A percentile compares a stretch with the other conserved stretches of the same genome.
These are phyloP conservation scores for Afroboletus lepidellus DNA, from an alignment of 1,284 basidiomycete species.

Conservation along the genomic window DNA sequence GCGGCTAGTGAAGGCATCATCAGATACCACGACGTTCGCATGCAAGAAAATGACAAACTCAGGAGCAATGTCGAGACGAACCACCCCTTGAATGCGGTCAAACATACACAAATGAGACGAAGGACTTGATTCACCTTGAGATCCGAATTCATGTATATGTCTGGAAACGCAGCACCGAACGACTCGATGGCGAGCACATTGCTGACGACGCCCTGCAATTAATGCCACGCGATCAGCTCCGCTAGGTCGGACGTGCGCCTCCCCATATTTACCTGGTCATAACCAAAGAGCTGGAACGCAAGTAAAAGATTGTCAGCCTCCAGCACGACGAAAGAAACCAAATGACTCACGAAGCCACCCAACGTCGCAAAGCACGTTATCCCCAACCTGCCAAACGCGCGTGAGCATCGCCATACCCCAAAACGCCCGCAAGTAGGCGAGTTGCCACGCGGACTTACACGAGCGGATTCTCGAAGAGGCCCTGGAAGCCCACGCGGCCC, in stretches of 20 bases:
- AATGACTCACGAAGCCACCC: slow-evolving; percentile 32
- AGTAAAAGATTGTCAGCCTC: background rate
- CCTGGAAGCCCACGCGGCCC: slow-evolving; percentile 26
- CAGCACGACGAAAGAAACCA: background rate
- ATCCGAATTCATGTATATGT: slow-evolving; percentile 28
- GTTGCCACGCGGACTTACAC: slow-evolving; percentile 21
- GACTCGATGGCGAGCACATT: slow-evolving; percentile 36
- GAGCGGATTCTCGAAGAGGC: slow-evolving; percentile 30
- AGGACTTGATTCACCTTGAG: slow-evolving; percentile 24
- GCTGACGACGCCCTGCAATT: slow-evolving; percentile 32
- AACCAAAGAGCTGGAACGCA: slow-evolving; percentile 30
- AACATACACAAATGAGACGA: background rate
- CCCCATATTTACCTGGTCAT: slow-evolving; percentile 30
- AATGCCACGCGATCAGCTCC: slow-evolving; percentile 5
- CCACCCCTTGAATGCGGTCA: slow-evolving; percentile 30
- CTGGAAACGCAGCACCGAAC: slow-evolving; percentile 35
- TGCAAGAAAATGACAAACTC: slow-evolving; percentile 19
- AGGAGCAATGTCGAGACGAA: slow-evolving; percentile 33
- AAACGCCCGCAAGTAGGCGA: background rate
- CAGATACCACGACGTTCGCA: background rate
- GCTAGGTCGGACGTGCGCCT: background rate
- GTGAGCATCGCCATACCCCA: slow-evolving; percentile 7
- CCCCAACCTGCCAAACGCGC: slow-evolving; percentile 23
- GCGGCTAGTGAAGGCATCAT: slow-evolving; percentile 22
- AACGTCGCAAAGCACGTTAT: slow-evolving; percentile 34